Base-by-base conservation (phyloP, 2,329 filamentous ascomycete species). In the Alternaria hordeiaustralica region DNA sequence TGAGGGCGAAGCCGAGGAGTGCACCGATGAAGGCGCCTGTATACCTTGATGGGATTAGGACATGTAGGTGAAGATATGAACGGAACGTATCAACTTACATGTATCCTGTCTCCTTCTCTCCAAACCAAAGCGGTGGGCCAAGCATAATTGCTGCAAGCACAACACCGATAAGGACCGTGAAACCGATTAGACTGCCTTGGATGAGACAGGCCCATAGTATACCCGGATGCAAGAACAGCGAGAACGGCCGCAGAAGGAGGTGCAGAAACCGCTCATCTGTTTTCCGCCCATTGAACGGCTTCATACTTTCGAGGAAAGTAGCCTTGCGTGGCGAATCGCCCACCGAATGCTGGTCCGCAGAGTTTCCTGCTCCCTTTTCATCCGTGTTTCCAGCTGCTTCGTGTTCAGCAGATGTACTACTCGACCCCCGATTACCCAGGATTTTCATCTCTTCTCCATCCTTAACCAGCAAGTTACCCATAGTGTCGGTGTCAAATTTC, bases 151-250 rank as follows among this genome's bases (percentile, higher is more conserved):
- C 89, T 9, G 92, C 93, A 43, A 97, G 85, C 64, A 96, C 90
- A 61, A 97, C 92, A 55, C 94, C 94, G 68, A 79, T 95, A 75
- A 97, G 93, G 15, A 97, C 92, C 1, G 94, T 97, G 94, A 95
- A 98, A 68, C 94, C 95, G 74, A 97, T 97, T 75, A 97, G 88
- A 5, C 92, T 88, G 15, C 94, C 94, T 84, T 97, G 94, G 54
- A 94, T 92, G 4, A 97, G 84, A 72, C 87, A 89, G 15, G 86
- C 86, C 74, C 73, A 61, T 25, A 61, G 60, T 18, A 47, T 41
- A 9, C 54, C 53, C 43, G 57, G 63, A 50, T 61, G 46, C 5
- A 54, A 30, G 46, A 47, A 58, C 18, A 62, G 84, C 85, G 23
- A 84, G 85, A 65, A 63, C 15, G 68, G 70, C 25, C 94, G 87